Evolutionary conservation across 1,284 basidiomycete genomes (phyloP).

Genomic region (Cryptococcus sp.): DNA sequence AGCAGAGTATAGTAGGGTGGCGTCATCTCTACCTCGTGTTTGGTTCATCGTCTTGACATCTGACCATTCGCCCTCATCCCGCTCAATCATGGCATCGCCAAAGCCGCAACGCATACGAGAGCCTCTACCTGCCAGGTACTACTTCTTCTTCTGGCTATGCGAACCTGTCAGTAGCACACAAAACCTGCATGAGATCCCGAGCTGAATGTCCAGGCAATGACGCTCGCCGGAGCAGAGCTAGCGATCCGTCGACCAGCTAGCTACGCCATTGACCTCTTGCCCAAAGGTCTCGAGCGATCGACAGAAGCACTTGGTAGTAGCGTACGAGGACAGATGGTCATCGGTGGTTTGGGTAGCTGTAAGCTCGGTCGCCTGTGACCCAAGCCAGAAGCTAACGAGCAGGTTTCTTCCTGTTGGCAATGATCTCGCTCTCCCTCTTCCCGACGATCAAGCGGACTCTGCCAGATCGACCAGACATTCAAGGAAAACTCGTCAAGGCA

Average conservation of each 20-base stretch:
- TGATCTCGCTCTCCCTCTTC: constrained; percentile 42
- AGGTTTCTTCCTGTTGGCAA: constrained; percentile 47
- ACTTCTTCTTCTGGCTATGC: constrained; percentile 16
- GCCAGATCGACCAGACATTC: constrained; percentile 15
- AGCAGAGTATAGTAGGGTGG: no score
- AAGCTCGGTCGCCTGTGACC: constrained; percentile 11
- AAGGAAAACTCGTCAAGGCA: constrained; percentile 35
- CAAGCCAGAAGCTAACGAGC: background rate
- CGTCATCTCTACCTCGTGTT: no score
- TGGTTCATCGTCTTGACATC: background rate
- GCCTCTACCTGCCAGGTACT: constrained; percentile 11
- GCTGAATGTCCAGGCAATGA: constrained; percentile 21
- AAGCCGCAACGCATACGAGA: constrained; percentile 1
- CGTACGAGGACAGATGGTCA: constrained; percentile 36
- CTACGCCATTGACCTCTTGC: constrained; percentile 40
- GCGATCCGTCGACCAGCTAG: constrained; percentile 36
- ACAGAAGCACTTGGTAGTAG: constrained; percentile 22
- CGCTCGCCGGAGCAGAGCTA: constrained; percentile 40
- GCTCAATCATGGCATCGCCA: no score
- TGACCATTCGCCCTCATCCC: no score
- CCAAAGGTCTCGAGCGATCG: constrained; percentile 20
- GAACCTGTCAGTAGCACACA: constrained; percentile 14
- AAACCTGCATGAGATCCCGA: background rate
- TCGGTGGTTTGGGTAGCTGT: constrained; percentile 46
- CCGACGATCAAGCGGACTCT: constrained; percentile 31